Evolutionary conservation across 2,329 filamentous ascomycete species (phyloP).

Genomic region (Kalaharituber pfeilii): DNA sequence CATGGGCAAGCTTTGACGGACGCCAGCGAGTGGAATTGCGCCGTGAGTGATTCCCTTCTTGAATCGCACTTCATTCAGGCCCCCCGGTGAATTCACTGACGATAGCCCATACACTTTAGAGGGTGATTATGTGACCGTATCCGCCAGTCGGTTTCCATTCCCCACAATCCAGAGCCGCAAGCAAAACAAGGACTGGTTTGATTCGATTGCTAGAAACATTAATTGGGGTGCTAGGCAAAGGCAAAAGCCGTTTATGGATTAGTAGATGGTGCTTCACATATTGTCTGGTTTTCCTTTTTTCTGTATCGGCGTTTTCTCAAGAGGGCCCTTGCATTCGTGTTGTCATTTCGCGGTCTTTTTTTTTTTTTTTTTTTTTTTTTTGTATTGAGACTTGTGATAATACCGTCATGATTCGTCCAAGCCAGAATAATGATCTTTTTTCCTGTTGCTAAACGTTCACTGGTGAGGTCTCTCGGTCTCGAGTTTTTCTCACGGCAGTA

Average conservation of each 20-base stretch:
- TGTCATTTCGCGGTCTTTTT: background rate
- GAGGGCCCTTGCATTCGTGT: background rate
- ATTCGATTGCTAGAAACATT: constrained; percentile 22
- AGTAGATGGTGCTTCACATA: no score
- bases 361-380: background rate
- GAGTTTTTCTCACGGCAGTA: no score
- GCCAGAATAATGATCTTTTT: no score
- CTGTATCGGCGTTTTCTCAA: no score
- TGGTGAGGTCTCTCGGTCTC: no score
- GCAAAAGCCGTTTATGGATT: constrained; percentile 6
- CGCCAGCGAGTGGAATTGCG: constrained; percentile 65
- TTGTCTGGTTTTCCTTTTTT: no score
- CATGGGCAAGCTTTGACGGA: constrained; percentile 97
- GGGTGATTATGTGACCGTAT: constrained; percentile 72
- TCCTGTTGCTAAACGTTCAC: no score
- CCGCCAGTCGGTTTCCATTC: constrained; percentile 63
- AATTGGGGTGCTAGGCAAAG: constrained; percentile 17
- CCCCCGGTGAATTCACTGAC: background rate
- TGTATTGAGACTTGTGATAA: no score
- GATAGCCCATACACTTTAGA: constrained; percentile 9
- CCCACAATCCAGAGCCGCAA: constrained; percentile 40
- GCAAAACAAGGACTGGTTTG: constrained; percentile 23
- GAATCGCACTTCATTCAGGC: background rate
- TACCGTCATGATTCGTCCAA: no score
- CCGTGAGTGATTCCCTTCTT: no score